phyloP scores from a whole-genome alignment of 352 stramenopile genomes.

The Phytophthora pini region DNA sequence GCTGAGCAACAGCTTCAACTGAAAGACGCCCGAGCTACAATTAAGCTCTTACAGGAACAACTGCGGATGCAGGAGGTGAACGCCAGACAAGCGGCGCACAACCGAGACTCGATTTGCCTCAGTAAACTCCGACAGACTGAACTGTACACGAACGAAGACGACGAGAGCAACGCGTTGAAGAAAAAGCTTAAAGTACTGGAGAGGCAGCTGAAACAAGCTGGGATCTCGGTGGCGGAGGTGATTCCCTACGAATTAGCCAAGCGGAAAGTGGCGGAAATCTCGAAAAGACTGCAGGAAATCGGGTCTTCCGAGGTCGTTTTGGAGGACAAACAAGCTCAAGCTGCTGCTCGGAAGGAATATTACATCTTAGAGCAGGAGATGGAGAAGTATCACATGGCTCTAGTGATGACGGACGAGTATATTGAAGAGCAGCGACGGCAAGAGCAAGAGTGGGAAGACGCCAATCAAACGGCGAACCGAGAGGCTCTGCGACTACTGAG shows the following conservation, averaged over 20 bases:
- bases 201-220: constrained; percentile 74
- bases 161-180: constrained; percentile 62
- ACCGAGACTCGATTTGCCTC: constrained; percentile 68
- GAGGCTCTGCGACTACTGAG: constrained; percentile 64
- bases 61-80: constrained; percentile 66
- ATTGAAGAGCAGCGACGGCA: constrained; percentile 72
- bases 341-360: constrained; percentile 79
- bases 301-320: constrained; percentile 72
- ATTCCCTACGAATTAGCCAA: constrained; percentile 90
- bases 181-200: constrained; percentile 79
- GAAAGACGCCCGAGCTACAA: constrained; percentile 59
- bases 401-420: constrained; percentile 92
- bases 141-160: constrained; percentile 39
- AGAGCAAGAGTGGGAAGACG: constrained; percentile 81
- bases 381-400: constrained; percentile 90
- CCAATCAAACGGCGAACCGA: constrained; percentile 56
- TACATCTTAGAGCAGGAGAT: constrained; percentile 91
- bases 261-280: constrained; percentile 79
- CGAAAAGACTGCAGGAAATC: constrained; percentile 84
- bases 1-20: constrained; percentile 66
- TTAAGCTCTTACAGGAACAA: constrained; percentile 60
- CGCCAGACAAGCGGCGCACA: constrained; percentile 51
- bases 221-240: constrained; percentile 86
- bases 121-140: constrained; percentile 53
- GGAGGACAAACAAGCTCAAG: constrained; percentile 50